Evolutionary conservation across 2,329 filamentous ascomycete genomes (phyloP).

Genomic region (Beauveria bassiana): DNA sequence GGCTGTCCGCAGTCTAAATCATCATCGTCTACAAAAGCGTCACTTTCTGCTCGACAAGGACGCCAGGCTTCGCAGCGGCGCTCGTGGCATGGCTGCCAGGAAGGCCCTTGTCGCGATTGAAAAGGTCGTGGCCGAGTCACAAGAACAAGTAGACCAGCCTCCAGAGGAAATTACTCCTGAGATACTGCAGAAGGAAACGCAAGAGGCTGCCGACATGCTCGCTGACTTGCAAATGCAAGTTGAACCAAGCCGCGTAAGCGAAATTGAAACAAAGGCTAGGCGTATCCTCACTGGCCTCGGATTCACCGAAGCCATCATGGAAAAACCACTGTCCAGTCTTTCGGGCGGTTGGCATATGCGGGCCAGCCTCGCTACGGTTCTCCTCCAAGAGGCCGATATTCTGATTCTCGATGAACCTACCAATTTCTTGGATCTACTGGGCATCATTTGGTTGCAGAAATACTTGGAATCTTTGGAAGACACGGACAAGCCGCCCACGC

Average conservation of each 20-base stretch:
- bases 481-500: constrained; percentile 48
- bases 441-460: constrained; percentile 76
- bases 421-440: constrained; percentile 75
- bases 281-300: constrained; percentile 62
- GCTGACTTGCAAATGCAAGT: constrained; percentile 60
- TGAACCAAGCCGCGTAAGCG: constrained; percentile 55
- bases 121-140: constrained; percentile 53
- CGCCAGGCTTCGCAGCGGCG: constrained; percentile 65
- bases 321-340: constrained; percentile 53
- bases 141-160: constrained; percentile 41
- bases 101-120: constrained; percentile 66
- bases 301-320: constrained; percentile 56
- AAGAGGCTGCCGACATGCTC: constrained; percentile 62
- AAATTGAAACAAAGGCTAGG: constrained; percentile 59
- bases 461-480: constrained; percentile 56
- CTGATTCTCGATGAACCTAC: constrained; percentile 81
- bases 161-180: constrained; percentile 49
- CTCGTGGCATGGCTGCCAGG: constrained; percentile 65
- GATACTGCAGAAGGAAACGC: constrained; percentile 55
- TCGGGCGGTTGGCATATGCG: constrained; percentile 76
- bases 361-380: constrained; percentile 53
- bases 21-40: constrained; percentile 53
- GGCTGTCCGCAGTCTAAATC: constrained; percentile 53
- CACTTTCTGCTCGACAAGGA: constrained; percentile 66
- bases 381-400: constrained; percentile 68